A percentile compares a stretch with the other conserved stretches of the same genome.
These are phyloP conservation scores for Eragrostis curvula DNA, from an alignment of 176 grass and related monocot genomes.

Conservation along the genomic window DNA sequence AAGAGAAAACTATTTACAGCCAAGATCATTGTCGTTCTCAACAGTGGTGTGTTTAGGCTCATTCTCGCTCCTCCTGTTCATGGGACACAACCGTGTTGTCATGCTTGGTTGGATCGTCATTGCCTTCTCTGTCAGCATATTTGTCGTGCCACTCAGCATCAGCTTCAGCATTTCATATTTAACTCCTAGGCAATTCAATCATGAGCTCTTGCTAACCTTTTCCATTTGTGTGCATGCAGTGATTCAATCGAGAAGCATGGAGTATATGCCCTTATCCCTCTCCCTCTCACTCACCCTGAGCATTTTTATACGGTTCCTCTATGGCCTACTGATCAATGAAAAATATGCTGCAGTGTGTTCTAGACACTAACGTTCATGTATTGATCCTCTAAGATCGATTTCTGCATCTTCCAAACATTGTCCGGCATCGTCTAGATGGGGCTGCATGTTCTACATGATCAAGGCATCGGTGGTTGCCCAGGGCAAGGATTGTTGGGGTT, in stretches of 20 bases:
- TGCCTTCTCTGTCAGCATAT: conserved; percentile 71
- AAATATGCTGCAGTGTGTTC: conserved; percentile 66
- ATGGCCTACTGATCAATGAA: conserved; percentile 79
- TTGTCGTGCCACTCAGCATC: conserved; percentile 76
- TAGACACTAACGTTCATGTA: background rate
- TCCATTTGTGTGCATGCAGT: conserved; percentile 37
- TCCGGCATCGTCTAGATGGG: conserved; percentile 77
- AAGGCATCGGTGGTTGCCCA: conserved; percentile 17
- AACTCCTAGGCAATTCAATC: too few species aligned
- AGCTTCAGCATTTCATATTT: conserved; percentile 47
- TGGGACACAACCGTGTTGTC: conserved; percentile 37
- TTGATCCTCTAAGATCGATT: background rate
- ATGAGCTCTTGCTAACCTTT: background rate
- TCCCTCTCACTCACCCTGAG: conserved; percentile 88
- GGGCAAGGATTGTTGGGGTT: too few species aligned
- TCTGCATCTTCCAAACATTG: conserved; percentile 68
- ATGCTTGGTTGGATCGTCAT: conserved; percentile 80
- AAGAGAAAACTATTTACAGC: conserved; percentile 58
- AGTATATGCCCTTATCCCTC: conserved; percentile 91
- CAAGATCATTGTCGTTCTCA: conserved; percentile 64
- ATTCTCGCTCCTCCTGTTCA: conserved; percentile 55
- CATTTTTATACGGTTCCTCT: conserved; percentile 79
- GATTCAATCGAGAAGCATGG: conserved; percentile 74
- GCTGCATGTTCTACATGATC: conserved; percentile 60
- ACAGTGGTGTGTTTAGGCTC: conserved; percentile 56